Evolutionary conservation across 495 filamentous ascomycete species (phyloP), one percentile per base, ranked within the genome.

Genomic region (Neurospora sp.): DNA sequence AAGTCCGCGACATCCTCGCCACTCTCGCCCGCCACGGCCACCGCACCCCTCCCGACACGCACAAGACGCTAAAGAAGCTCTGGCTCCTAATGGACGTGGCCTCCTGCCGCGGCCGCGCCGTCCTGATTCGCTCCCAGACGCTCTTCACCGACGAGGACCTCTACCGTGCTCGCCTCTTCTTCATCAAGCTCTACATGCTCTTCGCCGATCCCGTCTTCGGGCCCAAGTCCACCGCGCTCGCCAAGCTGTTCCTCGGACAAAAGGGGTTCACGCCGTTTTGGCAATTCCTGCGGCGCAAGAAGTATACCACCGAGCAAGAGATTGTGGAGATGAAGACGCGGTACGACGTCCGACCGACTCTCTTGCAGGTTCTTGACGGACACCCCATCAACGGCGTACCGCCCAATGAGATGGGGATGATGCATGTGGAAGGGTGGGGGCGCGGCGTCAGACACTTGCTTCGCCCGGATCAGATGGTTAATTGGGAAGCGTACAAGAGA

Each of bases 31-130:
- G 82, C 4, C 75, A 83, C 22, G 87, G 89, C 8, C 85, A 86
- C 41, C 78, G 83, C n/a, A 74, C 90, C 12, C 89, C 89, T 10
- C 17, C 44, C 1, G 74, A 79, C 35, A 83, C 83, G 27, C 71
- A 79, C 22, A 31, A 78, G 4, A 80, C 83, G 20, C 76, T 93
- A 45, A 84, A 85, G 74, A 90, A 91, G 78, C 76, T 91, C 31
- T 92, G 91, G 91, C 85, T 91, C 39, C 72, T 89, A 35, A 88
- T 93, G 83, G 90, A 92, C 73, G 76, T 87, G 5, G 75, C 83
- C 2, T 87, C 87, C 22, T 89, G 82, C 69, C 44, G 70, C 3
- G 80, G 78, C 3, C 87, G 91, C 16, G 59, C 81, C 8, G 79
- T 76, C n/a, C 78, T 88, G n/a, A 77, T 91, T 0, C 78, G 80